Percentiles rank a stretch among this genome's conserved stretches.
Evolutionary conservation across 441 rosid species (phyloP).

Genomic region (Dalechampia spathulata): DNA sequence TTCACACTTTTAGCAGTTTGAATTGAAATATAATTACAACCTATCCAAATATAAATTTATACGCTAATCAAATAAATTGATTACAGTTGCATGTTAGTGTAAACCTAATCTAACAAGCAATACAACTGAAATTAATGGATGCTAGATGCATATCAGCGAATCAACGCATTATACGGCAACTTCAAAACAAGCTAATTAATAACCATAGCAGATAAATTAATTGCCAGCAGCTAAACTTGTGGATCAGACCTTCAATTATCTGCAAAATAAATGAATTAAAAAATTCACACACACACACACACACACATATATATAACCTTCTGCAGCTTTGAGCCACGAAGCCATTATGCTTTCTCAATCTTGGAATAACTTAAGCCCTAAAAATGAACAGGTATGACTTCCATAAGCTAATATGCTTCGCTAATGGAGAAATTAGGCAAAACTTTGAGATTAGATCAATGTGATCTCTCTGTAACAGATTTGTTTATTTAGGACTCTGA

Average conservation of each 20-base stretch:
- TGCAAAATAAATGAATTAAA: not conserved
- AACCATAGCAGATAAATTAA: not conserved
- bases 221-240: not conserved
- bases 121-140: too few species aligned
- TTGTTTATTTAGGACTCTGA: not conserved
- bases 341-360: slow-evolving; percentile 42
- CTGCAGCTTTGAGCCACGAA: slow-evolving; percentile 98
- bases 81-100: too few species aligned
- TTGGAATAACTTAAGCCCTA: slow-evolving; percentile 27
- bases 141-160: too few species aligned
- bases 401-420: slow-evolving; percentile 31
- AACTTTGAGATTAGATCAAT: too few species aligned
- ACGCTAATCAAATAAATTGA: not conserved
- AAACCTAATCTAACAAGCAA: too few species aligned
- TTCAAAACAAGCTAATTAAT: not conserved
- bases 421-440: too few species aligned
- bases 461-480: too few species aligned
- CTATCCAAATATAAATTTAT: too few species aligned
- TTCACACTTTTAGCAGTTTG: not conserved
- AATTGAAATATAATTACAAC: not conserved
- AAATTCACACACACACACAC: not conserved
- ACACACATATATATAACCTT: slow-evolving; percentile 46
- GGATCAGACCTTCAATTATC: not conserved
- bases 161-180: not conserved
- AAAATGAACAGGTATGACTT: slow-evolving; percentile 23